Percentiles rank a stretch among this genome's conserved stretches.
Evolutionary conservation across 495 filamentous ascomycete genomes (phyloP).

Genomic region (Podospora conica): DNA sequence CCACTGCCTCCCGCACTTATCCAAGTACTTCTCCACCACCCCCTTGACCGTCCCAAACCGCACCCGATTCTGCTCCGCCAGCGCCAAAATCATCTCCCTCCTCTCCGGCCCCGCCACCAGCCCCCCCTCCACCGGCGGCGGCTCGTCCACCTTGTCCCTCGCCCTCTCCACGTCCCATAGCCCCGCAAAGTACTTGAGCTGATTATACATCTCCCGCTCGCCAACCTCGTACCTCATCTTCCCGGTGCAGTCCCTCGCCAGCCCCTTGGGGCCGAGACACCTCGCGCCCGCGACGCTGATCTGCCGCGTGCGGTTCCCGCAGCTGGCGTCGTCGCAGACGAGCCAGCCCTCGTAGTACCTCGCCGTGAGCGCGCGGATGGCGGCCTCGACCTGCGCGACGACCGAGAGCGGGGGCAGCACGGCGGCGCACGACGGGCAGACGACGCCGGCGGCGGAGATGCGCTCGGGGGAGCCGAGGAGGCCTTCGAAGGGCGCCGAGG

Average conservation of each 20-base stretch:
- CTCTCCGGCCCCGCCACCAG: constrained; percentile 35
- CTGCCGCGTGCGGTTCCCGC: constrained; percentile 81
- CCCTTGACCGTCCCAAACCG: constrained; percentile 69
- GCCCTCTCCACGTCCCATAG: constrained; percentile 90
- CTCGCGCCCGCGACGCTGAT: constrained; percentile 87
- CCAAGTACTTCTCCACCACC: constrained; percentile 81
- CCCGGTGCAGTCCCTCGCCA: constrained; percentile 76
- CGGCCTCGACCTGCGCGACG: constrained; percentile 77
- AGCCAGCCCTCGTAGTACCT: constrained; percentile 91
- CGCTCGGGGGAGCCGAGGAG: constrained; percentile 50
- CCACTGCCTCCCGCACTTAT: constrained; percentile 91
- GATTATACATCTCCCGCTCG: constrained; percentile 91
- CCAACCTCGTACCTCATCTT: constrained; percentile 80
- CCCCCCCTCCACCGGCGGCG: constrained; percentile 15
- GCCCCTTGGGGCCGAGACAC: constrained; percentile 79
- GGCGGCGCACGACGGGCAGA: constrained; percentile 57
- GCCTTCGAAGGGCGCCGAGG: constrained; percentile 66
- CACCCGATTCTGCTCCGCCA: constrained; percentile 72
- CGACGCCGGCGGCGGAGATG: constrained; percentile 65
- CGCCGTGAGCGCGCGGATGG: constrained; percentile 68
- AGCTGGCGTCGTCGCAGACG: constrained; percentile 79
- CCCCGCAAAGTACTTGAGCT: constrained; percentile 78
- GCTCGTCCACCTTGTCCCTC: constrained; percentile 40
- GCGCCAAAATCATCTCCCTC: constrained; percentile 52
- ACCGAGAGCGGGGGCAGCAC: constrained; percentile 64